Base-by-base conservation (phyloP, 495 filamentous ascomycete genomes). In the Acidomyces sp. region DNA sequence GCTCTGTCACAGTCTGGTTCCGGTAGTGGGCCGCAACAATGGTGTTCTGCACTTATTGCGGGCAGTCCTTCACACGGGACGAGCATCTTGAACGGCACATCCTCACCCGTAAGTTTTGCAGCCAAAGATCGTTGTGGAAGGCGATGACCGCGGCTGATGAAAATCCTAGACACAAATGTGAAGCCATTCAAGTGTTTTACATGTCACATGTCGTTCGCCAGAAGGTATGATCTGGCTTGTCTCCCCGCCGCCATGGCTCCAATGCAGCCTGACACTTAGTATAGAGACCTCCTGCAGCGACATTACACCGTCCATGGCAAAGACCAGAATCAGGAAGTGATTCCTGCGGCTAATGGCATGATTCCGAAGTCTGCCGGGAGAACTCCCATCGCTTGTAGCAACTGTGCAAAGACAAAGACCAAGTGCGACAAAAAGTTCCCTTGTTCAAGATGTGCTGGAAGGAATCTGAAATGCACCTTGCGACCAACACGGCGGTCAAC, bases 381-480 rank as follows among this genome's bases (percentile, higher is more conserved):
- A 37, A 64, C 58, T 13, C 60, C 61, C 4, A 64, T 64, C 35
- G 61, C 61, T 4, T 64, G 61, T 51, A 58, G 51, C 42, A 64
- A 64, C 28, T 64, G 61, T 34, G 61, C 61, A 2, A 62, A 63
- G 43, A 62, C 60, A 0, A 64, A 64, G 58, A 77, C 74, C 4
- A 72, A 69, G n/a, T 81, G 77, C 51, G 77, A 81, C 50, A 79
- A 79, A 56, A 64, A 64, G 54, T 66, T 74, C 9, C 75, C 75
- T 7, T 78, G 74, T 53, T 63, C 64, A 29, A 61, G 74, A 42
- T 78, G 74, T 51, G 53, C 64, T 1, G 66, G 68, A 19, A 69
- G 77, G 51, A 71, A 71, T 49, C 61, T 78, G 10, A 41, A 58
- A 11, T 80, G 74, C 48, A 64, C 62, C 27, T 55, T 70, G 16